Percentiles rank a stretch among this genome's conserved stretches.
phyloP scores from a whole-genome alignment of 768 basidiomycete species.

The Cantharellus anzutake region DNA sequence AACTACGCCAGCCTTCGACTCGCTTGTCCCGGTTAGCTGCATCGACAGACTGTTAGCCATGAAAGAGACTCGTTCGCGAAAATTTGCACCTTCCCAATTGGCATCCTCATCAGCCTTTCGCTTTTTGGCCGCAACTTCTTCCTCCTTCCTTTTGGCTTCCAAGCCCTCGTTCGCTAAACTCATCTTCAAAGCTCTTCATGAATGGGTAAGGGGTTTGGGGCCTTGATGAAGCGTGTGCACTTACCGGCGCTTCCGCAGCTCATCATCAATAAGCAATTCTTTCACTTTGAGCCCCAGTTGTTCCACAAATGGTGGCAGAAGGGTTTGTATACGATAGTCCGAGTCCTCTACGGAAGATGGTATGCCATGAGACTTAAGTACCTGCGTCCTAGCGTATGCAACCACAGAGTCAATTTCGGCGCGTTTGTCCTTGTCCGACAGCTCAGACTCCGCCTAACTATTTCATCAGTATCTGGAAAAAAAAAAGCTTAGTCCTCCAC shows the following conservation, averaged over 20 bases:
- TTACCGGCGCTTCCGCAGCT: slow-evolving; percentile 66
- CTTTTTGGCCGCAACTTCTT: slow-evolving; percentile 56
- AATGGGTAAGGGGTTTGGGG: background rate
- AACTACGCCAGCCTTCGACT: slow-evolving; percentile 69
- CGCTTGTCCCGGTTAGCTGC: slow-evolving; percentile 58
- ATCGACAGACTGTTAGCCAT: background rate
- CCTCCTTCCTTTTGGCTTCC: slow-evolving; percentile 85
- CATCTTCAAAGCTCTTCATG: slow-evolving; percentile 61
- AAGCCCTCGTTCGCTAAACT: slow-evolving; percentile 82
- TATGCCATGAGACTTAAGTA: slow-evolving; percentile 45
- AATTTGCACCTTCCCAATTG: slow-evolving; percentile 60
- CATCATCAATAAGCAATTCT: slow-evolving; percentile 78
- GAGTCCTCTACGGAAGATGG: slow-evolving; percentile 38
- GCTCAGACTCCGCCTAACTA: slow-evolving; percentile 61
- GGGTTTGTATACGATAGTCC: slow-evolving; percentile 32
- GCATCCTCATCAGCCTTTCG: slow-evolving; percentile 81
- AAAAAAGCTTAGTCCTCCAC: slow-evolving; percentile 19
- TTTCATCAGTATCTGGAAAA: background rate
- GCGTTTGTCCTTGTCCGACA: slow-evolving; percentile 59
- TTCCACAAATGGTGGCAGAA: slow-evolving; percentile 45
- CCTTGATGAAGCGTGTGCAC: slow-evolving; percentile 12
- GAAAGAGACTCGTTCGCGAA: slow-evolving; percentile 2
- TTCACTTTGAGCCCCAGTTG: slow-evolving; percentile 56
- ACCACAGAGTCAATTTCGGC: slow-evolving; percentile 68
- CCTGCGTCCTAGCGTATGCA: slow-evolving; percentile 45